Evolutionary conservation across 352 stramenopile genomes (phyloP).

Genomic region (Pythium coloratum): DNA sequence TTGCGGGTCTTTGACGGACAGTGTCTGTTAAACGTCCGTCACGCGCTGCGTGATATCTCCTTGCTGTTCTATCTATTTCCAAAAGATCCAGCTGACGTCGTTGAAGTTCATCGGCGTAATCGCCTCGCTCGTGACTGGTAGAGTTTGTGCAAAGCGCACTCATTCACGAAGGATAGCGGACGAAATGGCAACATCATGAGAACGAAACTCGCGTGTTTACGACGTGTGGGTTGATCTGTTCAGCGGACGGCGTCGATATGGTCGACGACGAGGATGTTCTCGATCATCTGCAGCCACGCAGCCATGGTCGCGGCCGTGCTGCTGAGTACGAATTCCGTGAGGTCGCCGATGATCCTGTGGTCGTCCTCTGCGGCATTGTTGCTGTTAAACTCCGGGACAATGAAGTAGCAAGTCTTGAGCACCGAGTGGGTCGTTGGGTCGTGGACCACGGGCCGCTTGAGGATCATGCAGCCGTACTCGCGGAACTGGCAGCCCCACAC

Average conservation of each 20-base stretch:
- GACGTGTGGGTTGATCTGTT: no score
- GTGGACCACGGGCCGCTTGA: slow-evolving; percentile 33
- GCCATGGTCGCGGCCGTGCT: slow-evolving; percentile 18
- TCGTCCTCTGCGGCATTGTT: slow-evolving; percentile 2
- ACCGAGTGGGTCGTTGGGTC: slow-evolving; percentile 26
- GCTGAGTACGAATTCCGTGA: slow-evolving; percentile 20
- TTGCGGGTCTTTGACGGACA: no score
- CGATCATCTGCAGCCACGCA: slow-evolving; percentile 15
- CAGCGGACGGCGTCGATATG: background rate
- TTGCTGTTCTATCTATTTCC: no score
- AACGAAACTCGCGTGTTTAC: no score
- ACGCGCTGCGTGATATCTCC: no score
- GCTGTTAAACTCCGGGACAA: slow-evolving; percentile 38
- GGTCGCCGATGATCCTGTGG: slow-evolving; percentile 2
- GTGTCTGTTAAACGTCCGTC: no score
- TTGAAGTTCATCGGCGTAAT: no score
- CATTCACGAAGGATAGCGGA: no score
- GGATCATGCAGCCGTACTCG: slow-evolving; percentile 54
- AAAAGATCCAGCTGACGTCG: no score
- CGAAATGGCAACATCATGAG: no score
- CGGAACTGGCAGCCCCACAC: slow-evolving; percentile 45
- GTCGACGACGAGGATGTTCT: slow-evolving; percentile 19
- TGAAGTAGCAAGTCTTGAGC: slow-evolving; percentile 52
- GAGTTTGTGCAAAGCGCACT: no score
- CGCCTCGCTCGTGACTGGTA: no score